Conservation (phyloP, 2,329 filamentous ascomycete genomes). For the Monilinia fructigena region DNA sequence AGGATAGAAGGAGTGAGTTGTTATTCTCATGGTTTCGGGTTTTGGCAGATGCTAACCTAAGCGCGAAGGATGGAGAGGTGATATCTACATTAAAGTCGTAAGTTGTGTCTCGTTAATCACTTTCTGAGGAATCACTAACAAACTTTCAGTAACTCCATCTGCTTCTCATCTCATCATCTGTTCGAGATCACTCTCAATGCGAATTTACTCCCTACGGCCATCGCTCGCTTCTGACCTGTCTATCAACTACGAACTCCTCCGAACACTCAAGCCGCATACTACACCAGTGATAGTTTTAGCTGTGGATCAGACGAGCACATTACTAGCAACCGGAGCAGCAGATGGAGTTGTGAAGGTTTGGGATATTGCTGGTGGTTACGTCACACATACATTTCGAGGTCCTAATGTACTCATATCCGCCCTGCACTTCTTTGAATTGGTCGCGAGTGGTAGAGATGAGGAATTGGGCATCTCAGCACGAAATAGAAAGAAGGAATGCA, state of each 20-base stretch:
- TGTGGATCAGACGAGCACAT: constrained; percentile 81
- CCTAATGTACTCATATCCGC: constrained; percentile 90
- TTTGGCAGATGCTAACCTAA: constrained; percentile 33
- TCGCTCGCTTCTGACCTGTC: constrained; percentile 54
- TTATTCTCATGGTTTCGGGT: constrained; percentile 8
- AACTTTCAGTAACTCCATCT: constrained; percentile 71
- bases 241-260: constrained; percentile 66
- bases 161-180: constrained; percentile 86
- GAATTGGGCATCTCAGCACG: constrained; percentile 41
- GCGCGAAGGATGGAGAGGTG: constrained; percentile 67
- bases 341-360: constrained; percentile 95
- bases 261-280: constrained; percentile 84
- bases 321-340: constrained; percentile 88
- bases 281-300: constrained; percentile 86
- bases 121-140: constrained; percentile 30
- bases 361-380: constrained; percentile 87
- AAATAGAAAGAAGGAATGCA: constrained; percentile 48
- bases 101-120: constrained; percentile 28
- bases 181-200: constrained; percentile 94
- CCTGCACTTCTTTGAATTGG: constrained; percentile 83
- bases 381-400: constrained; percentile 92
- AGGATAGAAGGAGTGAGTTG: constrained; percentile 70
- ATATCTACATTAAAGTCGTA: constrained; percentile 72
- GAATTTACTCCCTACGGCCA: constrained; percentile 73
- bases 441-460: constrained; percentile 45